Percentiles rank a stretch among this genome's conserved stretches.
phyloP scores from a whole-genome alignment of 179 eudicot species.

The Heliamphora pulchella region DNA sequence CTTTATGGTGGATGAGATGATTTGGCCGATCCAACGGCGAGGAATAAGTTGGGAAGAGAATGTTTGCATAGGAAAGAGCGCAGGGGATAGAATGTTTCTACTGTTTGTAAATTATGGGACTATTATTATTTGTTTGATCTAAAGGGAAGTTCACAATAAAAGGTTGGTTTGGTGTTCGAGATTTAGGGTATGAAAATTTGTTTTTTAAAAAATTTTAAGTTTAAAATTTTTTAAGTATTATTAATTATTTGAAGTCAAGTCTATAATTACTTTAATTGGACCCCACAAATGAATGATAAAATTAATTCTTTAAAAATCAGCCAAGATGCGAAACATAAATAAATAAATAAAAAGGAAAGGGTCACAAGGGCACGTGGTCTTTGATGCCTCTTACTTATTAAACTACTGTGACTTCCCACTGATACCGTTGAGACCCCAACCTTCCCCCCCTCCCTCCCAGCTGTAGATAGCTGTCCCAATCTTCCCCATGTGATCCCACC shows the following conservation, averaged over 20 bases:
- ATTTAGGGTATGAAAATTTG: too few species aligned
- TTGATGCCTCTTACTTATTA: slow-evolving; percentile 29
- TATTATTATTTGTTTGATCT: slow-evolving; percentile 9
- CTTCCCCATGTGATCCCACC: slow-evolving; percentile 39
- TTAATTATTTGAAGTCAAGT: too few species aligned
- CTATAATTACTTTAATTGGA: too few species aligned
- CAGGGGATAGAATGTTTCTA: slow-evolving; percentile 13
- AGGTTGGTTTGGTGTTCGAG: too few species aligned
- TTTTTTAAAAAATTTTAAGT: too few species aligned
- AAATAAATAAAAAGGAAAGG: too few species aligned
- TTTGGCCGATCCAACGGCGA: slow-evolving; percentile 13
- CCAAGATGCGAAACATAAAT: too few species aligned
- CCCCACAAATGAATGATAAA: too few species aligned
- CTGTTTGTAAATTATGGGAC: slow-evolving; percentile 5
- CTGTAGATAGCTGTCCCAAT: slow-evolving; percentile 40
- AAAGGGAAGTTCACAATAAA: background rate
- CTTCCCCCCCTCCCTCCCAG: slow-evolving; percentile 27
- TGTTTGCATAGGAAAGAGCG: background rate
- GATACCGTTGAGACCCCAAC: slow-evolving; percentile 31
- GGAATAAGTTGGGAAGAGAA: too few species aligned
- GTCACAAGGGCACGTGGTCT: slow-evolving; percentile 37
- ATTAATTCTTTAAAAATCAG: too few species aligned
- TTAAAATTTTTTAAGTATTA: too few species aligned
- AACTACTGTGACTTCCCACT: slow-evolving; percentile 27
- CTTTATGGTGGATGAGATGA: background rate